Conservation (phyloP, 108 stramenopile genomes). For the Mayamaea pseudoterrestris region DNA sequence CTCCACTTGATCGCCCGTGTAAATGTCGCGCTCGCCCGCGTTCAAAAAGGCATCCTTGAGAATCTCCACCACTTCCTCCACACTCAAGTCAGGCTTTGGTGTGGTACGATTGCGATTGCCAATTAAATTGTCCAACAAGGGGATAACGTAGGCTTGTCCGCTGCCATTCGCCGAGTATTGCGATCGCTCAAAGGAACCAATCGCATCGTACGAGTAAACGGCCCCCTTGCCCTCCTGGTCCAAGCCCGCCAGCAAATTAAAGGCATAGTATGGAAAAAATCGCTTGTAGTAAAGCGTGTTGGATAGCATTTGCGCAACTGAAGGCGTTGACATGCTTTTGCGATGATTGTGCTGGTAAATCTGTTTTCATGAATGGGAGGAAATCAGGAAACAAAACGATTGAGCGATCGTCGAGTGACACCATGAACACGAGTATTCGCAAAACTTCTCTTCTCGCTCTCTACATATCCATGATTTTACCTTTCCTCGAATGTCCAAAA, state of each 20-base stretch:
- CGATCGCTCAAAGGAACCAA: slow-evolving; percentile 91
- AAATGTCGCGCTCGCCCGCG: slow-evolving; percentile 95
- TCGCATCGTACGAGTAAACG: slow-evolving; percentile 97
- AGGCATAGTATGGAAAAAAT: slow-evolving; percentile 98
- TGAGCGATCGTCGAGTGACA: not conserved
- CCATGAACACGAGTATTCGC: not conserved
- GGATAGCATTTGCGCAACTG: slow-evolving; percentile 90
- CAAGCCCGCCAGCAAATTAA: slow-evolving; percentile 93
- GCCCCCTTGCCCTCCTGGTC: slow-evolving; percentile 94
- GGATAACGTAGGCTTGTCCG: slow-evolving; percentile 87
- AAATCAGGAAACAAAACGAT: slow-evolving; percentile 1
- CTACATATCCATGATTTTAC: slow-evolving; percentile 4
- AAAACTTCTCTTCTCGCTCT: not conserved
- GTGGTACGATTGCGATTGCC: slow-evolving; percentile 86
- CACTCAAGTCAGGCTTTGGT: slow-evolving; percentile 66
- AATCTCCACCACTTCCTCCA: slow-evolving; percentile 87
- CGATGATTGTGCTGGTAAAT: slow-evolving; percentile 92
- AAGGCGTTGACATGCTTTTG: slow-evolving; percentile 85
- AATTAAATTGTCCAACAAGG: slow-evolving; percentile 93
- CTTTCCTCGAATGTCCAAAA: slow-evolving; percentile 84
- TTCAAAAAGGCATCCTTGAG: slow-evolving; percentile 95
- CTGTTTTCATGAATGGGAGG: slow-evolving; percentile 1
- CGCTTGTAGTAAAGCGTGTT: slow-evolving; percentile 94
- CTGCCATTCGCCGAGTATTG: slow-evolving; percentile 73
- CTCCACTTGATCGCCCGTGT: slow-evolving; percentile 94